phyloP scores from a whole-genome alignment of 306 rosid species.

The Quercus bicolor region DNA sequence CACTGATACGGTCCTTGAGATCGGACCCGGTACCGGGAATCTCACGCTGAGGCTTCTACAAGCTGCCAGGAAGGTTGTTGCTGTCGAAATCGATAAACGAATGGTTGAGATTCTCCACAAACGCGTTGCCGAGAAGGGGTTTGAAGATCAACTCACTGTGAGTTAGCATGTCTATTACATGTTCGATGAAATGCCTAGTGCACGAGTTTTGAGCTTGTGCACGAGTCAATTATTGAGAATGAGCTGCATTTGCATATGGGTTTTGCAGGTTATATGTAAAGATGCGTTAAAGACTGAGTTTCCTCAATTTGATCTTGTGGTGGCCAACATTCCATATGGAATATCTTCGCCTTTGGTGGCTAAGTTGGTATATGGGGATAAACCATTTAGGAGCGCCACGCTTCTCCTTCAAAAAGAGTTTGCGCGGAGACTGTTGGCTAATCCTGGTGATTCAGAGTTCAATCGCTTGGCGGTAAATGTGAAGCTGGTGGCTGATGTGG shows the following conservation, averaged over 20 bases:
- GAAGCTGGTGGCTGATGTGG: slow-evolving; percentile 69
- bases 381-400: slow-evolving; percentile 68
- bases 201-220: neutral
- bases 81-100: slow-evolving; percentile 69
- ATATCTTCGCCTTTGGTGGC: slow-evolving; percentile 78
- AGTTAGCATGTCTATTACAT: neutral
- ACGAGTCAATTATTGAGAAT: neutral
- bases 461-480: slow-evolving; percentile 81
- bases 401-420: slow-evolving; percentile 90
- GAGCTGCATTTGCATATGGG: slow-evolving; percentile 10
- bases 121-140: slow-evolving; percentile 38
- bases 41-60: slow-evolving; percentile 82
- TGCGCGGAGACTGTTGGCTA: slow-evolving; percentile 69
- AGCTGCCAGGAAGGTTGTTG: slow-evolving; percentile 57
- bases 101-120: slow-evolving; percentile 70
- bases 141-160: slow-evolving; percentile 42
- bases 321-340: slow-evolving; percentile 85
- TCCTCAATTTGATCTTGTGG: slow-evolving; percentile 72
- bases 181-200: slow-evolving; percentile 55
- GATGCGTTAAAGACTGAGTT: slow-evolving; percentile 71
- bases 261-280: slow-evolving; percentile 57
- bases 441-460: slow-evolving; percentile 70
- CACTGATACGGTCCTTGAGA: slow-evolving; percentile 85
- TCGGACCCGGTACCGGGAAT: slow-evolving; percentile 96
- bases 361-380: slow-evolving; percentile 52